Evolutionary conservation across 1,139 yeast genomes (phyloP), one percentile per base, ranked within the genome.

Genomic region (Geotrichum klebahnii): DNA sequence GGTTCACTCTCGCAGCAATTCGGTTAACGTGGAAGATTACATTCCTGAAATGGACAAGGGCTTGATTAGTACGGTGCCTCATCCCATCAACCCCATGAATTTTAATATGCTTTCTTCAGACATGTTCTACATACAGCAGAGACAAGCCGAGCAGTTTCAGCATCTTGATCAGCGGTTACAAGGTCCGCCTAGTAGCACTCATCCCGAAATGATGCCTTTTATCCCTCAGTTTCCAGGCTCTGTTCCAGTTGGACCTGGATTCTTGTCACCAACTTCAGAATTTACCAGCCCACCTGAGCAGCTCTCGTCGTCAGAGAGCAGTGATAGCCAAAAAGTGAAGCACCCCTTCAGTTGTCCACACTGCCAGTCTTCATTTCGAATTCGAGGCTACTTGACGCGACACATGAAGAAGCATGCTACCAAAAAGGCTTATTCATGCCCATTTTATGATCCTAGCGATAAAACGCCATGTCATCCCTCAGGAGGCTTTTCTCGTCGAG

Each of bases 401-500:
- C 98, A 92, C 67, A 73, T 87, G 65, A 88, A 89, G 72, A 90
- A 90, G 66, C 98, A 90, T 67, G 89, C 95, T 1, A 69, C 76
- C 32, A 78, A 78, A 52, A 90, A 89, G 70, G 97, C 97, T 2
- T 90, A 87, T 68, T 78, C 80, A 46, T 90, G 98, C 68, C 97
- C 97, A 5, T 90, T 84, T 69, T 89, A 73, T 69, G 76, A 80
- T 44, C 48, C 61, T 4, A 51, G 49, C 9, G 61, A 62, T 33
- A 51, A 53, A 36, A 59, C 63, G 16, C 67, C 69, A 58, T 90
- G 97, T 66, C 97, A 90, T 67, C 85, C 88, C 32, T 81, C 82
- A 8, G 98, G 97, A 36, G 98, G 97, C 0, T 90, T 90, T 63
- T 86, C 96, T 10, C 80, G 98, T 65, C 79, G 97, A 63, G 98